Evolutionary conservation across 257 asterid genomes (phyloP).

Genomic region (Lavandula angustifolia): DNA sequence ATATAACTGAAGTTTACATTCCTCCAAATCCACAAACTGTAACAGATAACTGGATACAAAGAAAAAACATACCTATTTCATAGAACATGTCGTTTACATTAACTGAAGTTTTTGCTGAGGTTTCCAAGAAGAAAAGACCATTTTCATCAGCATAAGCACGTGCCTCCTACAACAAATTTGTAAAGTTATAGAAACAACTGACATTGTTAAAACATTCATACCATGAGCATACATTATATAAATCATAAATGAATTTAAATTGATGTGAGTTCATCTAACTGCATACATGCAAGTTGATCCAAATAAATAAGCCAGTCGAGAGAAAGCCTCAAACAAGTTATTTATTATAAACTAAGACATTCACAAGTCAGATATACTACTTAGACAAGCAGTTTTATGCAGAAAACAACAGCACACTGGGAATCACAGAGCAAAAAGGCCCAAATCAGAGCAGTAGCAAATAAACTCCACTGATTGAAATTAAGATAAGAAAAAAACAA

Average conservation of each 20-base stretch:
- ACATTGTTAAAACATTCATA: conserved; percentile 16
- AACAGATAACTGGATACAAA: conserved; percentile 11
- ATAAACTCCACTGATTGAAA: background rate
- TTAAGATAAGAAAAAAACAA: background rate
- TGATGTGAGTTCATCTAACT: conserved; percentile 12
- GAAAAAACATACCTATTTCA: conserved; percentile 57
- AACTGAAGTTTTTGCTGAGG: conserved; percentile 78
- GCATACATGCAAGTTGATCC: background rate
- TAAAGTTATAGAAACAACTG: conserved; percentile 20
- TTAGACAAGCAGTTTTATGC: background rate
- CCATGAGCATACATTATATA: conserved; percentile 4
- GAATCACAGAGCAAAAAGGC: background rate
- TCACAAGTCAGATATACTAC: background rate
- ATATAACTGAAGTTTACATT: conserved; percentile 2
- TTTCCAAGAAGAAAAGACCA: conserved; percentile 77
- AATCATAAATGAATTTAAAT: background rate
- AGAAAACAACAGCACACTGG: background rate
- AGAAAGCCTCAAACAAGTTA: conserved; percentile 1
- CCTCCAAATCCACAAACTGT: conserved; percentile 12
- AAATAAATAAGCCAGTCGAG: background rate
- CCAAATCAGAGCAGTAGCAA: background rate
- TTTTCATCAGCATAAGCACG: conserved; percentile 69
- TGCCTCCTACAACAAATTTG: conserved; percentile 54
- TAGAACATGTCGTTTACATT: conserved; percentile 72
- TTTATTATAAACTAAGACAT: conserved; percentile 16